Conservation (phyloP, 306 rosid genomes). For the Inga laurina region DNA sequence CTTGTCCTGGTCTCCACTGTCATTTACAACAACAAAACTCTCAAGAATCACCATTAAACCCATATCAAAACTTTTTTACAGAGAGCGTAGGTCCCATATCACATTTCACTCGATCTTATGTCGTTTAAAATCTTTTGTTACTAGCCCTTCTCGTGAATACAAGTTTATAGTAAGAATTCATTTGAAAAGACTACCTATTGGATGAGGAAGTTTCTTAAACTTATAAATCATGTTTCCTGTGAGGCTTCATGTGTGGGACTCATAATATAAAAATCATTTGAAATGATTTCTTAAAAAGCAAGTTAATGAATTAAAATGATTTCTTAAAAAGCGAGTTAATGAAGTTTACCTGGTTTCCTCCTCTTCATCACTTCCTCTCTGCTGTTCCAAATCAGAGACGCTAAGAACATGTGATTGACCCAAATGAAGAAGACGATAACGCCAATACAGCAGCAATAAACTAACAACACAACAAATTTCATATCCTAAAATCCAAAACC, state of each 20-base stretch:
- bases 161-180: too few relatives aligned
- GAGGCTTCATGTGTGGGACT: too few relatives aligned
- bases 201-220: too few relatives aligned
- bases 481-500: conserved; percentile 87
- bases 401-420: conserved; percentile 42
- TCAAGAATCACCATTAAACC: background rate
- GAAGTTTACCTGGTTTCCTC: conserved; percentile 73
- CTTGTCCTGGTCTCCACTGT: too few relatives aligned
- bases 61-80: background rate
- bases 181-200: too few relatives aligned
- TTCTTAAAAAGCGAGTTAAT: too few relatives aligned
- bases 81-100: too few relatives aligned
- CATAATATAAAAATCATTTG: too few relatives aligned
- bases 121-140: too few relatives aligned
- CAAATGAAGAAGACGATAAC: conserved; percentile 52
- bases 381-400: conserved; percentile 66
- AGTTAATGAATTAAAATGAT: background rate
- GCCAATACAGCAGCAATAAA: conserved; percentile 70
- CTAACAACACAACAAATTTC: conserved; percentile 70
- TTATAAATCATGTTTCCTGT: too few relatives aligned
- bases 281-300: background rate
- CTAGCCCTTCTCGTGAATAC: too few relatives aligned
- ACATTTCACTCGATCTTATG: too few relatives aligned
- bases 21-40: background rate
- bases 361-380: conserved; percentile 62